Conservation (phyloP, 192 early-diverging fungal genomes). For the Backusella tarrabulga region DNA sequence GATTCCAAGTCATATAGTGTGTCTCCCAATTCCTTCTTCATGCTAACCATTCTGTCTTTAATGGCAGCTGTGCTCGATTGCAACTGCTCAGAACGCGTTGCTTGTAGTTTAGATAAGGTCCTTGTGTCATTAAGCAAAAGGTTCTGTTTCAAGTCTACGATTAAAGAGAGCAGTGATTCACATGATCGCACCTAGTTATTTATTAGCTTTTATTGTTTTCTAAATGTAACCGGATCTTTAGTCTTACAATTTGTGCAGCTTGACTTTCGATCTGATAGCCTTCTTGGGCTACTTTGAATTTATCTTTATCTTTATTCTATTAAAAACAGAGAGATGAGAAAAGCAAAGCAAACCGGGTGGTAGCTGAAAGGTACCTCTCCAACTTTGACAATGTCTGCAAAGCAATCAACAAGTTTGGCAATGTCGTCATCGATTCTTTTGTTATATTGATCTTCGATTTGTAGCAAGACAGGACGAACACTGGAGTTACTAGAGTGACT, state of each 20-base stretch:
- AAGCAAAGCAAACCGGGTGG: neutral
- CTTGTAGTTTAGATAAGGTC: slow-evolving; percentile 40
- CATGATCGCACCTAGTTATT: slow-evolving; percentile 40
- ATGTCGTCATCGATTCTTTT: slow-evolving; percentile 52
- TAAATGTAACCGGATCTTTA: neutral
- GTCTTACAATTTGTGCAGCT: slow-evolving; percentile 49
- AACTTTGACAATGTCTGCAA: slow-evolving; percentile 51
- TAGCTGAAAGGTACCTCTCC: slow-evolving; percentile 35
- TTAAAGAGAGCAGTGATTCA: slow-evolving; percentile 47
- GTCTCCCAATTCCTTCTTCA: slow-evolving; percentile 42
- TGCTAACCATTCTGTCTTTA: slow-evolving; percentile 35
- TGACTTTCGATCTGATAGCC: slow-evolving; percentile 56
- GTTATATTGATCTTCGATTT: slow-evolving; percentile 55
- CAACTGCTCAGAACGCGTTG: slow-evolving; percentile 34
- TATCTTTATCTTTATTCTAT: slow-evolving; percentile 48
- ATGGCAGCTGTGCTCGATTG: slow-evolving; percentile 42
- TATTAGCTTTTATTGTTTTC: neutral
- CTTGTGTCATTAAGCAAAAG: slow-evolving; percentile 49
- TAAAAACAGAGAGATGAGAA: neutral
- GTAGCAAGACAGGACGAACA: slow-evolving; percentile 31
- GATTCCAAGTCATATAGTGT: slow-evolving; percentile 51
- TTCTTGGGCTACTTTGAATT: slow-evolving; percentile 55
- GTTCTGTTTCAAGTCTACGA: slow-evolving; percentile 51
- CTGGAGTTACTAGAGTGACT: neutral
- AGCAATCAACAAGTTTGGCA: slow-evolving; percentile 48